Evolutionary conservation across 495 filamentous ascomycete genomes (phyloP).

Genomic region (Rhizodiscina lignyota): DNA sequence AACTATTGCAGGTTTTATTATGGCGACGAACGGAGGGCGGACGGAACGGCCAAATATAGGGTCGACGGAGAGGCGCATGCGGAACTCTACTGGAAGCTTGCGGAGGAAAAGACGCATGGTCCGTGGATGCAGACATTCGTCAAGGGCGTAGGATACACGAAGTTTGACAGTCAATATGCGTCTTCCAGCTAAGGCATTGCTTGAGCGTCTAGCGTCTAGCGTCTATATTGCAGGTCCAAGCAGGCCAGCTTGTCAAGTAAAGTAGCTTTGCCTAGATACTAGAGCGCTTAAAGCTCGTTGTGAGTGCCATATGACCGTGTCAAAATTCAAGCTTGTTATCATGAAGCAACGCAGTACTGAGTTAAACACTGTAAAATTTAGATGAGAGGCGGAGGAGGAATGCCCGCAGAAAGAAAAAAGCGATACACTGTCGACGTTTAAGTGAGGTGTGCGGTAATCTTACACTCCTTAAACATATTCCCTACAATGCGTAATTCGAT

Average conservation of each 20-base stretch:
- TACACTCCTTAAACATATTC: no score
- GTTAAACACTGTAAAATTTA: no score
- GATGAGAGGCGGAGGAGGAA: no score
- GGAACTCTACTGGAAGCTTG: slow-evolving; percentile 24
- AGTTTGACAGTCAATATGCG: not conserved
- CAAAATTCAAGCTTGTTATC: not conserved
- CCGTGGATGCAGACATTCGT: slow-evolving; percentile 33
- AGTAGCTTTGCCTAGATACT: not conserved
- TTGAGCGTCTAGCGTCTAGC: not conserved
- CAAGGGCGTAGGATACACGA: slow-evolving; percentile 25
- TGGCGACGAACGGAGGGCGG: slow-evolving; percentile 26
- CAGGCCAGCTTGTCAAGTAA: not conserved
- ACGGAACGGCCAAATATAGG: slow-evolving; percentile 17
- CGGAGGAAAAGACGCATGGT: slow-evolving; percentile 19
- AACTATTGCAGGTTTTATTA: slow-evolving; percentile 29
- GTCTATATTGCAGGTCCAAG: not conserved
- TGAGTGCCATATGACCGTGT: not conserved
- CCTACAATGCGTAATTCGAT: no score
- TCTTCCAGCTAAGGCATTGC: not conserved
- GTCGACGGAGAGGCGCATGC: slow-evolving; percentile 27
- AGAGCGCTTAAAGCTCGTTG: not conserved
- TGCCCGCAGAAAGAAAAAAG: no score
- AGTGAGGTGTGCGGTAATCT: no score
- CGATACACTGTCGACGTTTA: no score
- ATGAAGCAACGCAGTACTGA: no score